These are phyloP conservation scores for Pulveroboletus sp. DNA, from an alignment of 1,284 basidiomycete species.

Conservation along the genomic window DNA sequence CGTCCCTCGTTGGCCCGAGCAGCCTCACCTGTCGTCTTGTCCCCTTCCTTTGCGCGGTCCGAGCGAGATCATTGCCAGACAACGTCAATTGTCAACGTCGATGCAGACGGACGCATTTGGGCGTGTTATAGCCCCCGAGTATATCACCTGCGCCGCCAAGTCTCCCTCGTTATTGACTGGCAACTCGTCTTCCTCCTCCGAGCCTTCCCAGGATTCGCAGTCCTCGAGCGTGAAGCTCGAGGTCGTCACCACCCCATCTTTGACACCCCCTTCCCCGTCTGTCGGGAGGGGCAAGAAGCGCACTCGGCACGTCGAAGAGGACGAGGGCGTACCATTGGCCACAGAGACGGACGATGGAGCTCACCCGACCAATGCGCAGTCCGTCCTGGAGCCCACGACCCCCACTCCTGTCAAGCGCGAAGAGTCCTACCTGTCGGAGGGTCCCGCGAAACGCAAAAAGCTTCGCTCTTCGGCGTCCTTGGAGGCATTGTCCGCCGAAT, in stretches of 20 bases:
- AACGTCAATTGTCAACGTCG: conserved; percentile 6
- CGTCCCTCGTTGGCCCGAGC: conserved; percentile 13
- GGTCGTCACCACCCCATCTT: background rate
- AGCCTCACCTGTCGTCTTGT: background rate
- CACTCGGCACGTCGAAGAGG: conserved; percentile 8
- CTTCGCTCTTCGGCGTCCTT: background rate
- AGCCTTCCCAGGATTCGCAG: background rate
- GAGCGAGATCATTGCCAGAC: conserved; percentile 9
- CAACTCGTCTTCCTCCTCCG: background rate
- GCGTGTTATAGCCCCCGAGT: conserved; percentile 4
- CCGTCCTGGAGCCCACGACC: background rate
- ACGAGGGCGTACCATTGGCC: background rate
- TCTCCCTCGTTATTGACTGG: background rate
- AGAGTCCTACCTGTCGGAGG: conserved; percentile 2
- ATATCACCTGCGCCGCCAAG: background rate
- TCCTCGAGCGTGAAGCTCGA: background rate
- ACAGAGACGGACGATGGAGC: background rate
- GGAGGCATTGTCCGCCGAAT: background rate
- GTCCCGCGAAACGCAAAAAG: conserved; percentile 22
- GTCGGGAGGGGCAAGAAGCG: conserved; percentile 22
- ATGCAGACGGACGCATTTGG: conserved; percentile 18
- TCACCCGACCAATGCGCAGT: background rate
- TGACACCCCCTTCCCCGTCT: conserved; percentile 12
- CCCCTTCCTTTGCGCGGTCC: background rate
- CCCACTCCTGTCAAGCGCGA: conserved; percentile 4